These are phyloP conservation scores for Penicillium occitanis DNA, from an alignment of 2,329 filamentous ascomycete species.

Conservation along the genomic window DNA sequence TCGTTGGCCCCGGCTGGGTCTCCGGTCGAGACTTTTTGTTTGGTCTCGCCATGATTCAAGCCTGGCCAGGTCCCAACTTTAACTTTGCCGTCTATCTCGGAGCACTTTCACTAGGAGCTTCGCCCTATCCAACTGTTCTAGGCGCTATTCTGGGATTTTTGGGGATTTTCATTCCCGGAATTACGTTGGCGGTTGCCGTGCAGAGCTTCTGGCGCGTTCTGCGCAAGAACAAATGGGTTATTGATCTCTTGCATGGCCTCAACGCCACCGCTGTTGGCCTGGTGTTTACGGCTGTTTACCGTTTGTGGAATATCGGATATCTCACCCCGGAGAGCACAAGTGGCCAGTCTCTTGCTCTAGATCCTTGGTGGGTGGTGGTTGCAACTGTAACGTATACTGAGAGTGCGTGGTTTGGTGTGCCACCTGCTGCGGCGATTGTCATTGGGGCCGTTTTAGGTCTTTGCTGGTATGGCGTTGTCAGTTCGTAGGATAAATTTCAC, in stretches of 20 bases:
- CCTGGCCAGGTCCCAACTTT: constrained; percentile 61
- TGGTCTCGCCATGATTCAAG: constrained; percentile 69
- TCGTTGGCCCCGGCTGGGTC: constrained; percentile 70
- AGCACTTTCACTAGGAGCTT: constrained; percentile 44
- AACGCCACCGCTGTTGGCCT: constrained; percentile 63
- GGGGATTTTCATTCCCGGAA: constrained; percentile 42
- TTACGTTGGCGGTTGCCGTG: constrained; percentile 35
- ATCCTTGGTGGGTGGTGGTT: constrained; percentile 65
- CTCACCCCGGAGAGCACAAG: constrained; percentile 50
- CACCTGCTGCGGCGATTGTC: constrained; percentile 47
- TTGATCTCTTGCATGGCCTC: constrained; percentile 54
- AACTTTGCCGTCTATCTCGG: constrained; percentile 60
- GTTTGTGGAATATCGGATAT: constrained; percentile 63
- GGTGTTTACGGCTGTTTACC: constrained; percentile 64
- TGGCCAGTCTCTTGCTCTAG: constrained; percentile 56
- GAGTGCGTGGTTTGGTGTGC: constrained; percentile 50
- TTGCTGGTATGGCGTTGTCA: constrained; percentile 49
- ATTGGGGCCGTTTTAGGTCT: constrained; percentile 51
- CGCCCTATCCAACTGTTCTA: constrained; percentile 33
- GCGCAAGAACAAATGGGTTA: constrained; percentile 48
- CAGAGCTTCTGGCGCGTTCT: constrained; percentile 57
- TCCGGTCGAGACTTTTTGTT: constrained; percentile 69
- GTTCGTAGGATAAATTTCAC: neutral
- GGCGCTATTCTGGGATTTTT: constrained; percentile 56
- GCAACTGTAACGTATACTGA: constrained; percentile 53